phyloP scores from a whole-genome alignment of 192 early-diverging fungal species.

The Entomortierella beljakovae region DNA sequence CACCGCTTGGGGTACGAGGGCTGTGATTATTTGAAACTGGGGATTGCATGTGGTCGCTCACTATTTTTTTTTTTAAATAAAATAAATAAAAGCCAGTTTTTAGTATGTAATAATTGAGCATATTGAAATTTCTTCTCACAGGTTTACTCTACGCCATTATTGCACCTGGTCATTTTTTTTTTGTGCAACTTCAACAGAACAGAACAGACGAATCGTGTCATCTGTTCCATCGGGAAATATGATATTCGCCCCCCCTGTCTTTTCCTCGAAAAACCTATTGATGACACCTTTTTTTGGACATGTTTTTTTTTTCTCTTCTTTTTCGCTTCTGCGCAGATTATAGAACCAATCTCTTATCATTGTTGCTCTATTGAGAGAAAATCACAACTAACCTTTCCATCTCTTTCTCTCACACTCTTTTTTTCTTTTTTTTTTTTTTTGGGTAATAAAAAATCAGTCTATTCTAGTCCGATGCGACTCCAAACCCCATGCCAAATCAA shows the following conservation, averaged over 20 bases:
- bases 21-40: conserved; percentile 52
- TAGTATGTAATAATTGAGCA: background rate
- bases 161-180: conserved; percentile 7
- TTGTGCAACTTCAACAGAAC: background rate
- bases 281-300: background rate
- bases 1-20: conserved; percentile 50
- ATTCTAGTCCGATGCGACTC: conserved; percentile 5
- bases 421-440: background rate
- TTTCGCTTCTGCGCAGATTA: no score
- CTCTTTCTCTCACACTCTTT: background rate
- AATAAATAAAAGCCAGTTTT: background rate
- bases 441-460: conserved; percentile 4
- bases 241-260: background rate
- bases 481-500: conserved; percentile 3
- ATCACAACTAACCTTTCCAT: background rate
- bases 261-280: background rate
- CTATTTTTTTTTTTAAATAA: background rate
- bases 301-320: no score
- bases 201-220: background rate
- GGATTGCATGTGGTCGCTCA: conserved; percentile 47
- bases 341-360: no score
- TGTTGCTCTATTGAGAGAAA: no score
- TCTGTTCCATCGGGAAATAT: background rate
- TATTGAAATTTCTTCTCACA: background rate
- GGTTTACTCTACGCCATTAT: background rate